Percentiles rank a stretch among this genome's conserved stretches.
These are phyloP conservation scores for Persicaria maculosa DNA, from an alignment of 148 eudicot species.

Conservation along the genomic window DNA sequence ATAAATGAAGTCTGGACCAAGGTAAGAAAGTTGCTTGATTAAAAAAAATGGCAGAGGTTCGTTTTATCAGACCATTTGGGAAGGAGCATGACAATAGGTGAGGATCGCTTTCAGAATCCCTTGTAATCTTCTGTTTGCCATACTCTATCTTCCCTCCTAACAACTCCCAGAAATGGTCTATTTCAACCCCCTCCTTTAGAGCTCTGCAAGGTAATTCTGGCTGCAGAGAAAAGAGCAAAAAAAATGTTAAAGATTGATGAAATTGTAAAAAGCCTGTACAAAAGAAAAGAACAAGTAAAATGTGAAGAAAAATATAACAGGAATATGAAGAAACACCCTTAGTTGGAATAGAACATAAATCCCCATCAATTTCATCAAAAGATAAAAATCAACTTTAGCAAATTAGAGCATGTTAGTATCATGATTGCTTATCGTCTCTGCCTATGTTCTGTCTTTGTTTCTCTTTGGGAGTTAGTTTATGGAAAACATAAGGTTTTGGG, in stretches of 20 bases:
- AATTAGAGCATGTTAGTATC: background rate
- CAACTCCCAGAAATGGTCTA: constrained; percentile 79
- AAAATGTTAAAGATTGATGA: background rate
- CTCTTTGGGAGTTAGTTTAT: background rate
- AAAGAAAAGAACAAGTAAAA: background rate
- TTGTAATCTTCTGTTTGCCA: constrained; percentile 67
- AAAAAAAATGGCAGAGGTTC: background rate
- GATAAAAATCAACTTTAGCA: background rate
- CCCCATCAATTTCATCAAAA: background rate
- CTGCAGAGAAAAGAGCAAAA: constrained; percentile 35
- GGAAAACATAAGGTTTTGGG: constrained; percentile 1
- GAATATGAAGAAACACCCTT: background rate
- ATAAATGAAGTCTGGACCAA: background rate
- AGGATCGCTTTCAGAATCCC: constrained; percentile 73
- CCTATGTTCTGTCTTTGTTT: background rate
- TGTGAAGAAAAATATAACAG: background rate
- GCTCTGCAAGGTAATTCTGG: constrained; percentile 76
- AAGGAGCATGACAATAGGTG: constrained; percentile 82
- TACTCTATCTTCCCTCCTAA: constrained; percentile 81
- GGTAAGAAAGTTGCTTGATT: constrained; percentile 2
- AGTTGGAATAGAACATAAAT: background rate
- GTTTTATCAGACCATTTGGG: constrained; percentile 41
- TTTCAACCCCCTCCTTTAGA: constrained; percentile 82
- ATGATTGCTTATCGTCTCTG: background rate
- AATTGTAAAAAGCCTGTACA: background rate